Base-by-base conservation (phyloP, 495 filamentous ascomycete genomes). In the Entonaema liquescens region DNA sequence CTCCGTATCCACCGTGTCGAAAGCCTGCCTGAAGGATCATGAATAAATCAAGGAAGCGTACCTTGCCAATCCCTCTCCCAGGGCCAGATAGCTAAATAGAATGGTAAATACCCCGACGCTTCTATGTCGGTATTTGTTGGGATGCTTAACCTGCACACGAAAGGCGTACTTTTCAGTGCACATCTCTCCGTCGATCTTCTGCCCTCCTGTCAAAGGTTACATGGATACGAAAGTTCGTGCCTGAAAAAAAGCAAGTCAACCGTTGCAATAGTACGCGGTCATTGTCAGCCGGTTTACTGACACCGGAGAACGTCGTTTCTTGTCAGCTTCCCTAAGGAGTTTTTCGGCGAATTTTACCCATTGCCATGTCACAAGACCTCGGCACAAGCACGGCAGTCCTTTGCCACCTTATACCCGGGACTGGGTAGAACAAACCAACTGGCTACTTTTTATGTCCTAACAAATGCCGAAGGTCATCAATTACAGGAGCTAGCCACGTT, bases 41-140 rank as follows among this genome's bases (percentile, higher is more conserved):
- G 56, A 38, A 57, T 60, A 62, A 68, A 29, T 21, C 57, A 57
- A 56, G 38, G 17, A 36, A 35, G 35, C 29, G 36, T 64, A 55
- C 62, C 40, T 60, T 53, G 50, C 59, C 67, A 69, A 64, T 64
- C 53, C 53, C 9, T 29, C 2, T 29, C 28, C n/a, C 33, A 28
- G 50, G 52, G 29, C 44, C 57, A 49, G 21, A 28, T 21, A 21
- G 58, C 53, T 40, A 49, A 50, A 60, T 11, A 11, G 25, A 29
- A 62, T 53, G 9, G 23, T 9, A 21, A 47, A 35, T 25, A 31
- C 21, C 17, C 53, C n/a, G 36, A 11, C 28, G 53, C 57, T 63
- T 59, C 54, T 42, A 19, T 35, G 59, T 63, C 7, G 58, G 25
- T 12, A 40, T 26, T 29, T 42, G 63, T 66, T 17, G 31, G 26